phyloP scores from a whole-genome alignment of 495 filamentous ascomycete genomes.

The Aspergillus heteromorphus region DNA sequence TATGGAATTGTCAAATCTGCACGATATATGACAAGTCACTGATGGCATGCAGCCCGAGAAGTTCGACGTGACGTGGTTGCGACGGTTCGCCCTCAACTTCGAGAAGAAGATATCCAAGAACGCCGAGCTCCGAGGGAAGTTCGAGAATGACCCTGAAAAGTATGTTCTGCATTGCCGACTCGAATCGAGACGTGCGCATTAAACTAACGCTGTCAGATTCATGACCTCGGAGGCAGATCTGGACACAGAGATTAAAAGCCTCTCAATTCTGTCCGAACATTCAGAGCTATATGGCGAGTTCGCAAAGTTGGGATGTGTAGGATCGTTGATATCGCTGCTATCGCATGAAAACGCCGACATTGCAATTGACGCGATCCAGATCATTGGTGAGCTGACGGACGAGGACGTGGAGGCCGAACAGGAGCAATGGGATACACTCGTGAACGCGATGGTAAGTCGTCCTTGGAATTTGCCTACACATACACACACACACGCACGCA shows the following conservation, averaged over 20 bases:
- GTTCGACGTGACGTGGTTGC: slow-evolving; percentile 78
- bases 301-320: slow-evolving; percentile 68
- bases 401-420: slow-evolving; percentile 85
- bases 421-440: slow-evolving; percentile 75
- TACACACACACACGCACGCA: too few species aligned
- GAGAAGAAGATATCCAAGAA: slow-evolving; percentile 91
- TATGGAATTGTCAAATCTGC: slow-evolving; percentile 14
- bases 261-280: slow-evolving; percentile 85
- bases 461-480: not conserved
- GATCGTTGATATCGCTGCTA: slow-evolving; percentile 70
- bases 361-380: slow-evolving; percentile 85
- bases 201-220: slow-evolving; percentile 44
- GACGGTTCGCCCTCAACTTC: slow-evolving; percentile 75
- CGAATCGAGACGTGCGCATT: not conserved
- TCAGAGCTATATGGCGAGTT: slow-evolving; percentile 82
- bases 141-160: slow-evolving; percentile 77
- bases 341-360: slow-evolving; percentile 98
- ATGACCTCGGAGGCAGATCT: slow-evolving; percentile 87
- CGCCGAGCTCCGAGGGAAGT: slow-evolving; percentile 84
- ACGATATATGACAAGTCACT: slow-evolving; percentile 7
- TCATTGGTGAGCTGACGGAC: slow-evolving; percentile 87
- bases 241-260: slow-evolving; percentile 80
- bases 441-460: slow-evolving; percentile 62
- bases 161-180: slow-evolving; percentile 39
- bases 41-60: slow-evolving; percentile 53